These are phyloP conservation scores for Boletus albobrunnescens DNA, from an alignment of 1,284 basidiomycete genomes.

Conservation along the genomic window DNA sequence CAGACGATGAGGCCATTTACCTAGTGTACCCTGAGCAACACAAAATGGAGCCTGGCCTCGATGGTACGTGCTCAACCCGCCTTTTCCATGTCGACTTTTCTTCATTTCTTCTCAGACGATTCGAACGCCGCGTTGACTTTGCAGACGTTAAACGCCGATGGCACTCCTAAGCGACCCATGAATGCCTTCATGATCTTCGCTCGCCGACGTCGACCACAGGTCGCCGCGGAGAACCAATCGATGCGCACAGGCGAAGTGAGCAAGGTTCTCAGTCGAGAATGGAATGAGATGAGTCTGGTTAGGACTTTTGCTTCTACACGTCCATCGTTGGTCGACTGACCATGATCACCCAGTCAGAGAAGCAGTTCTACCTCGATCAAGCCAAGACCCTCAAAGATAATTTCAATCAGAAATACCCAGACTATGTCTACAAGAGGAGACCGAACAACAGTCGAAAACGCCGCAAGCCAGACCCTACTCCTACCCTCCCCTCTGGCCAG, in stretches of 20 bases:
- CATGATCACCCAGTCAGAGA: conserved; percentile 51
- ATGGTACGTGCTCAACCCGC: conserved; percentile 36
- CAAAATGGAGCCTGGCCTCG: conserved; percentile 40
- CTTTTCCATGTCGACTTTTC: conserved; percentile 9
- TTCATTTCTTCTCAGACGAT: conserved; percentile 39
- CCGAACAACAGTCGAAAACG: conserved; percentile 79
- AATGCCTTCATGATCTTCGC: conserved; percentile 90
- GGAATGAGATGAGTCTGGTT: conserved; percentile 63
- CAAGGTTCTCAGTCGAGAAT: conserved; percentile 78
- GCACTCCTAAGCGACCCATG: conserved; percentile 82
- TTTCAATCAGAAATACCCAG: conserved; percentile 81
- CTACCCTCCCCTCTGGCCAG: conserved; percentile 18
- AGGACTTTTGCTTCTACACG: conserved; percentile 8
- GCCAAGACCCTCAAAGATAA: conserved; percentile 77
- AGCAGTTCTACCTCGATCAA: conserved; percentile 81
- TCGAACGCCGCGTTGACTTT: conserved; percentile 56
- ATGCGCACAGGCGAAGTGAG: conserved; percentile 84
- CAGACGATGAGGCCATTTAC: conserved; percentile 43
- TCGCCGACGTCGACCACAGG: conserved; percentile 72
- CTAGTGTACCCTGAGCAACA: conserved; percentile 34
- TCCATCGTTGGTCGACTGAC: conserved; percentile 16
- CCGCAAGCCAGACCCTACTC: conserved; percentile 47
- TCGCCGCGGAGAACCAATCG: conserved; percentile 74
- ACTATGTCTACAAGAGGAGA: conserved; percentile 78
- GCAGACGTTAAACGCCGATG: conserved; percentile 77